These are phyloP conservation scores for Adansonia grandidieri DNA, from an alignment of 441 rosid genomes.

Conservation along the genomic window DNA sequence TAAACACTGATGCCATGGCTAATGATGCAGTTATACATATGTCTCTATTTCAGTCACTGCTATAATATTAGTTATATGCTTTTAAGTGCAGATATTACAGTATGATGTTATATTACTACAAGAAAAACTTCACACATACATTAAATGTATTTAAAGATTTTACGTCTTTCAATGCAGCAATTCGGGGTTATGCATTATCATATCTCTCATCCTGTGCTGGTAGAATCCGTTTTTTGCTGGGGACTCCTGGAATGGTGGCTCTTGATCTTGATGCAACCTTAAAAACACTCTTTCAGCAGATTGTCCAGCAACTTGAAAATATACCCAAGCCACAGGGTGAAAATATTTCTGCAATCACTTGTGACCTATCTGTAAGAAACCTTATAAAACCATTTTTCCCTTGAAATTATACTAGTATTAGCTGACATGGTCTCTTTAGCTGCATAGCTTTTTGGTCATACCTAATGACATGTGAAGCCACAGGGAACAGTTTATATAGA, in stretches of 20 bases:
- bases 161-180: conserved; percentile 69
- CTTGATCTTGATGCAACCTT: conserved; percentile 91
- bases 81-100: conserved; percentile 15
- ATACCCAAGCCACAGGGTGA: conserved; percentile 95
- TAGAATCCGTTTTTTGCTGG: conserved; percentile 90
- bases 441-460: neutral
- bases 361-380: conserved; percentile 92
- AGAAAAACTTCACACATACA: conserved; percentile 23
- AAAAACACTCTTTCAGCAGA: conserved; percentile 86
- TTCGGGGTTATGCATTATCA: conserved; percentile 97
- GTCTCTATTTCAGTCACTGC: neutral
- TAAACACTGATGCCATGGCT: neutral
- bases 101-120: conserved; percentile 23
- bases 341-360: conserved; percentile 82
- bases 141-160: conserved; percentile 31
- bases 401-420: conserved; percentile 5
- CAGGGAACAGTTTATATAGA: neutral
- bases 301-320: conserved; percentile 87
- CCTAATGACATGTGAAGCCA: neutral
- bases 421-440: neutral
- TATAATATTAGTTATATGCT: neutral
- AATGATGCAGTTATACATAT: conserved; percentile 9
- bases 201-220: conserved; percentile 99
- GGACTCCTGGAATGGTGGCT: conserved; percentile 99
- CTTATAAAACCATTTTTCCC: conserved; percentile 27